Evolutionary conservation across 1,284 basidiomycete genomes (phyloP).

Genomic region (Cutaneotrichosporon sp.): DNA sequence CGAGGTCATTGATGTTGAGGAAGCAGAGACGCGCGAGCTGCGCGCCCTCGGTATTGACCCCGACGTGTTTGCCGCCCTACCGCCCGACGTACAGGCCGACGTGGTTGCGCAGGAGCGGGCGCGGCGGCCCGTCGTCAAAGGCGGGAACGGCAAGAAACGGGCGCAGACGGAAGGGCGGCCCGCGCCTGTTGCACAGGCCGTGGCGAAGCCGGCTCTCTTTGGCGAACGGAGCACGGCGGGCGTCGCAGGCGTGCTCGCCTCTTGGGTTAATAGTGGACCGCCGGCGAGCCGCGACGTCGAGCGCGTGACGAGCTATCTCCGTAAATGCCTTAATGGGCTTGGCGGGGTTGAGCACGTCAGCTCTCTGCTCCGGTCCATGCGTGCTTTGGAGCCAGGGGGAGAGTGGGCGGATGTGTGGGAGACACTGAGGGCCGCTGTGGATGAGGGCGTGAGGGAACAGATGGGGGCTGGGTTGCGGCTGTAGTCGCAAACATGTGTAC

Average conservation of each 20-base stretch:
- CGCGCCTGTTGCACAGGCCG: slow-evolving; percentile 58
- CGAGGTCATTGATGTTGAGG: slow-evolving; percentile 4
- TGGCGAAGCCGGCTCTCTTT: slow-evolving; percentile 57
- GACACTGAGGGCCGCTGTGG: slow-evolving; percentile 64
- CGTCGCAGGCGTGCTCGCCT: slow-evolving; percentile 65
- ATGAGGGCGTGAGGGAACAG: slow-evolving; percentile 60
- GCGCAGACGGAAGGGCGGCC: neutral
- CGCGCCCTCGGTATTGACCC: slow-evolving; percentile 65
- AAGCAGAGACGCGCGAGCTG: slow-evolving; percentile 57
- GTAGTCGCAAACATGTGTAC: slow-evolving; percentile 10
- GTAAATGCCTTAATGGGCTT: slow-evolving; percentile 63
- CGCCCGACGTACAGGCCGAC: slow-evolving; percentile 67
- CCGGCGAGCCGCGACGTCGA: slow-evolving; percentile 70
- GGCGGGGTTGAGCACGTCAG: slow-evolving; percentile 66
- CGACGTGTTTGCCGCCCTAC: slow-evolving; percentile 68
- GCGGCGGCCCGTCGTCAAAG: slow-evolving; percentile 42
- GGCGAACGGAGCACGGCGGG: slow-evolving; percentile 65
- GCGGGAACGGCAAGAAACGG: neutral
- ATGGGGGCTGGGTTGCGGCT: slow-evolving; percentile 62
- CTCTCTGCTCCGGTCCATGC: slow-evolving; percentile 74
- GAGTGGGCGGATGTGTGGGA: slow-evolving; percentile 56
- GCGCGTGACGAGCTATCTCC: slow-evolving; percentile 67
- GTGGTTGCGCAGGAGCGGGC: slow-evolving; percentile 61
- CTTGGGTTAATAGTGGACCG: slow-evolving; percentile 64
- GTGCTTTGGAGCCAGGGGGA: slow-evolving; percentile 35